Base-by-base conservation (phyloP, 2,329 filamentous ascomycete genomes). In the Ophiosphaerella narmari region DNA sequence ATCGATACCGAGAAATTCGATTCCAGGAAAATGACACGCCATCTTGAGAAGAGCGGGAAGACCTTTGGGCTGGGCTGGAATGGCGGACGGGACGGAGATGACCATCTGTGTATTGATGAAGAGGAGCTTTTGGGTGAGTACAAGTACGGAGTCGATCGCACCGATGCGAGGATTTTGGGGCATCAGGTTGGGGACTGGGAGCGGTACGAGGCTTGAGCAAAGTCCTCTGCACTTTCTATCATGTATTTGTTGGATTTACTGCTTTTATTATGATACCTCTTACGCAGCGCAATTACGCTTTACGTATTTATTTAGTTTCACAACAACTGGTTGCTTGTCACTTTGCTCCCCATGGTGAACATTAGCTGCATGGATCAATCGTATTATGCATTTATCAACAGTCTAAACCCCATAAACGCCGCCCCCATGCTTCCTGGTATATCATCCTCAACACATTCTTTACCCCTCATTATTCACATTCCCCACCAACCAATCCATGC, bases 401-500 rank as follows among this genome's bases (percentile, higher is more conserved):
- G 23, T 36, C 13, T 18, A 39, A 39, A 39, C 12, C 57, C 46
- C 55, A 57, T 31, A 43, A 62, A 60, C 61, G 47, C 55, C 59
- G 6, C 38, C 18, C 37, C 49, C 43, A 59, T 65, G 60, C 3
- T 29, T 29, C 11, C 56, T 65, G 54, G 49, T 63, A 59, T 50
- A 34, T 31, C 35, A 11, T 32, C 43, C 35, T 12, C 11, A 18
- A 12, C 21, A 16, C 8, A 11, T 33, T 33, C 3, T 9, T 23
- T 37, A 47, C 11, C 36, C 29, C 26, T 47, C 46, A n/a, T 54
- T 45, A n/a, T 33, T 46, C 21, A 54, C 48, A 34, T 56, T 76
- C 76, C 93, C 90, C 81, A 95, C 91, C 71, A 99, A 80, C 94
- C 94, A 99, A 76, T 99, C 94, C 94, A 99, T 99, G 52, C 94